Percentiles rank a stretch among this genome's conserved stretches.
phyloP scores from a whole-genome alignment of 2,329 filamentous ascomycete genomes.

The Fusarium euwallaceae region DNA sequence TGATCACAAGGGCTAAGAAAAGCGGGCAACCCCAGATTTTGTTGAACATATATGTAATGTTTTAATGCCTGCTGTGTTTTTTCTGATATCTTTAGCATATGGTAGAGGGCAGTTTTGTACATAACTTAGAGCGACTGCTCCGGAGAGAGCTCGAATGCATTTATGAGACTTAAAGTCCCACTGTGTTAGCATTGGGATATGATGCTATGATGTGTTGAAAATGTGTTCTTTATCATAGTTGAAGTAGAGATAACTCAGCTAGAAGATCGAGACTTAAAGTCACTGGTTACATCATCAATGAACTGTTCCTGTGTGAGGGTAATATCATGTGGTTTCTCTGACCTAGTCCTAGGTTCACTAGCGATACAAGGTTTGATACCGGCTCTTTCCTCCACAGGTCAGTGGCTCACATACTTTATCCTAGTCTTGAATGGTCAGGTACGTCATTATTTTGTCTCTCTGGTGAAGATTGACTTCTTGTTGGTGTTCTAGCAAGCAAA shows the following conservation, averaged over 20 bases:
- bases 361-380: background rate
- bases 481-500: background rate
- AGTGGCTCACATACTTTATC: background rate
- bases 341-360: background rate
- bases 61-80: background rate
- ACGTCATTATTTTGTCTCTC: background rate
- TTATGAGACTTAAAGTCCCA: background rate
- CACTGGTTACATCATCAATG: background rate
- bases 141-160: background rate
- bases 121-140: constrained; percentile 2
- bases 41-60: constrained; percentile 4
- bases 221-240: too few species aligned
- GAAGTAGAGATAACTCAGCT: too few species aligned
- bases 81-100: background rate
- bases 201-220: too few species aligned
- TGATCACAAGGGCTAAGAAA: constrained; percentile 30
- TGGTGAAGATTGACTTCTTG: background rate
- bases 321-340: background rate
- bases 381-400: background rate
- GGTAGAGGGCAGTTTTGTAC: constrained; percentile 1
- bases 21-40: background rate
- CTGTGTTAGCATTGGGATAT: too few species aligned
- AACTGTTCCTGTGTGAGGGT: background rate
- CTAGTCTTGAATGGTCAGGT: background rate
- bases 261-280: background rate